These are phyloP conservation scores for Colletotrichum musicola DNA, from an alignment of 2,329 filamentous ascomycete genomes.

Conservation along the genomic window DNA sequence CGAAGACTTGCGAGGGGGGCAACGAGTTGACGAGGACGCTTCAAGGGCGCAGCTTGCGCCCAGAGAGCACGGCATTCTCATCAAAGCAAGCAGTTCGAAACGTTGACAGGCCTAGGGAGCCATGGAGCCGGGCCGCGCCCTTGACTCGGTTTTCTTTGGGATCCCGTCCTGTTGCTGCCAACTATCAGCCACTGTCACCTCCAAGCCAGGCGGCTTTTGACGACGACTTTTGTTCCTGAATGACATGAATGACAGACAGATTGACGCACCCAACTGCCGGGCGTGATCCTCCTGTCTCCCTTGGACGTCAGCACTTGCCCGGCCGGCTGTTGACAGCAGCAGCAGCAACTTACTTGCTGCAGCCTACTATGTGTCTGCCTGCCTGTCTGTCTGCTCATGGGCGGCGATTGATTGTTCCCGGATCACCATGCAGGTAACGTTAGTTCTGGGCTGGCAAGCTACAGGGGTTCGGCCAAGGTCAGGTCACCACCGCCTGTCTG, in stretches of 20 bases:
- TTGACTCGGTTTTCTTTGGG: neutral
- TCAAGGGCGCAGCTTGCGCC: slow-evolving; percentile 3
- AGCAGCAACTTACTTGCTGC: slow-evolving; percentile 21
- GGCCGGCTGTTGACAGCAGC: slow-evolving; percentile 5
- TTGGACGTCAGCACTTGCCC: slow-evolving; percentile 16
- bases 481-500: neutral
- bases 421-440: slow-evolving; percentile 25
- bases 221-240: neutral
- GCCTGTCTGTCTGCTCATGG: neutral
- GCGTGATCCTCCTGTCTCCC: neutral
- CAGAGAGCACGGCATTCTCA: slow-evolving; percentile 9
- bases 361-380: neutral
- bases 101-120: slow-evolving; percentile 10
- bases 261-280: slow-evolving; percentile 7
- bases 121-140: slow-evolving; percentile 3
- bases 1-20: slow-evolving; percentile 1
- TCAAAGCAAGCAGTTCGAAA: neutral
- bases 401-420: slow-evolving; percentile 17
- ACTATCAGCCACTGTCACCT: no score
- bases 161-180: no score
- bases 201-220: neutral
- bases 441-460: slow-evolving; percentile 19
- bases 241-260: neutral
- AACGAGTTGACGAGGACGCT: neutral
- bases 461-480: neutral